These are phyloP conservation scores for Lactarius evosmus DNA, from an alignment of 768 basidiomycete genomes.

Conservation along the genomic window DNA sequence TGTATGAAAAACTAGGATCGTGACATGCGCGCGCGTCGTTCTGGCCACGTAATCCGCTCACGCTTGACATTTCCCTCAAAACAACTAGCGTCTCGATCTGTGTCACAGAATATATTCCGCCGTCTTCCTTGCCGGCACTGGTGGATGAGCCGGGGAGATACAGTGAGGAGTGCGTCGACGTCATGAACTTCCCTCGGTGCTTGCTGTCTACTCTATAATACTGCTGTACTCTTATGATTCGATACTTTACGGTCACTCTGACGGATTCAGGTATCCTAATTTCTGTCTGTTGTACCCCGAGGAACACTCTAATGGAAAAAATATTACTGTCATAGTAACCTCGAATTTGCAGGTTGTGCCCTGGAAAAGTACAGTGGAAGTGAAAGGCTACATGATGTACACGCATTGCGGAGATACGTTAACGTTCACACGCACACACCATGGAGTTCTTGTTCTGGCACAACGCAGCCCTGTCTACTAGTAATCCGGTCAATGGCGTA, in stretches of 20 bases:
- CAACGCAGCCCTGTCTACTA: neutral
- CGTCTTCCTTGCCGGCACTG: conserved; percentile 13
- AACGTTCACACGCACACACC: neutral
- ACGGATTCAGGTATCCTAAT: neutral
- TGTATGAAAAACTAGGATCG: neutral
- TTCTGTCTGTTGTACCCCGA: neutral
- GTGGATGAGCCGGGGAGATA: neutral
- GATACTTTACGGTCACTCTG: neutral
- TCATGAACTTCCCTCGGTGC: conserved; percentile 5
- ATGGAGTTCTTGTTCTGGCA: too few species aligned
- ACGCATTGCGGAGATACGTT: neutral
- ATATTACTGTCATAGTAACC: neutral
- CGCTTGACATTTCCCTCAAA: conserved; percentile 3
- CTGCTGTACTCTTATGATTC: conserved; percentile 12
- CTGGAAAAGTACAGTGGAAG: neutral
- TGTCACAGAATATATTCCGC: neutral
- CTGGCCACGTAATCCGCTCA: neutral
- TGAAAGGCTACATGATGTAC: neutral
- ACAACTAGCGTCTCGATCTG: neutral
- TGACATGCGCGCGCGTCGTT: neutral
- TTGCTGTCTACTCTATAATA: conserved; percentile 5
- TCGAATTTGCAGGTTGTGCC: neutral
- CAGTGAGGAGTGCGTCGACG: neutral
- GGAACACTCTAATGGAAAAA: neutral
- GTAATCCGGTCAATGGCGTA: neutral